Evolutionary conservation across 108 stramenopile genomes (phyloP).

Genomic region (Cyclostephanos tholiformis): DNA sequence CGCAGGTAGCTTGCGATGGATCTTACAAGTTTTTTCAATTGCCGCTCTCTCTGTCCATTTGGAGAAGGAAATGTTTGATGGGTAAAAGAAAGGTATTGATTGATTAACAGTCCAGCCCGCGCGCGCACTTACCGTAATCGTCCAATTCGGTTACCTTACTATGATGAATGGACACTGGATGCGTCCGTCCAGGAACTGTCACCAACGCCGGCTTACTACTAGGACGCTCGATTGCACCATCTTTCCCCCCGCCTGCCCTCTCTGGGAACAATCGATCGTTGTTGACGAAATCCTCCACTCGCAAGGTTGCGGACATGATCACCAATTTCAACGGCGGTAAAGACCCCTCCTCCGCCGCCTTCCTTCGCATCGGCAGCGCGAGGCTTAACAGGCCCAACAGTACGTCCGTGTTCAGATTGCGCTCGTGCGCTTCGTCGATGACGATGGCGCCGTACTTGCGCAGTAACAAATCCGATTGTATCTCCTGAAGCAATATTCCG

Average conservation of each 20-base stretch:
- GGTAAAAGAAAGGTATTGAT: neutral
- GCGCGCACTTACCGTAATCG: conserved; percentile 75
- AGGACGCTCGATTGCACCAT: neutral
- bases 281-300: conserved; percentile 93
- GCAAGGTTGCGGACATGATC: conserved; percentile 97
- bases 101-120: neutral
- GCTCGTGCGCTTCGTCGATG: conserved; percentile 94
- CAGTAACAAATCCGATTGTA: conserved; percentile 90
- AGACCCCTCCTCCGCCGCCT: conserved; percentile 69
- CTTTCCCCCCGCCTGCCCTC: conserved; percentile 4
- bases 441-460: conserved; percentile 91
- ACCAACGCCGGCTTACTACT: conserved; percentile 71
- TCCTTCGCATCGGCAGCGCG: conserved; percentile 81
- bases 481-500: conserved; percentile 95
- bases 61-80: too few relatives aligned
- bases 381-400: conserved; percentile 93
- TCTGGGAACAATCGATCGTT: conserved; percentile 85
- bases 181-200: conserved; percentile 89
- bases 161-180: conserved; percentile 97
- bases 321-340: conserved; percentile 92
- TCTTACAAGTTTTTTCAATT: conserved; percentile 82
- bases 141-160: conserved; percentile 93
- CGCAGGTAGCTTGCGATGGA: conserved; percentile 88
- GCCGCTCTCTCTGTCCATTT: conserved; percentile 67
- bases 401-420: conserved; percentile 93